Percentiles rank a stretch among this genome's conserved stretches.
Evolutionary conservation across 495 filamentous ascomycete species (phyloP).

Genomic region (Penicillium nucicola): DNA sequence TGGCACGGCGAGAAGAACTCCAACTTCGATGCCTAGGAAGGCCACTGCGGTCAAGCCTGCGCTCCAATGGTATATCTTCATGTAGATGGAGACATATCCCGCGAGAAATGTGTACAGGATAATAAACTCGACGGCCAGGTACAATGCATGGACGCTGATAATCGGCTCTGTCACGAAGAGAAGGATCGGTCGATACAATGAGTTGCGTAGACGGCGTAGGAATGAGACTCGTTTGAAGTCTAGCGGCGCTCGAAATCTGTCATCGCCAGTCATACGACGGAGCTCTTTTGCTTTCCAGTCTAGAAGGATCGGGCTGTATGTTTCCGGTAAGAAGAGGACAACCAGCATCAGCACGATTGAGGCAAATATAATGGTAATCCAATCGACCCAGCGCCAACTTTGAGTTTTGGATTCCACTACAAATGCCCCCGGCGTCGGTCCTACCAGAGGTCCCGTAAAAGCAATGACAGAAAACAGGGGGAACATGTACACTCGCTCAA

Average conservation of each 20-base stretch:
- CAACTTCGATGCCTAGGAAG: constrained; percentile 54
- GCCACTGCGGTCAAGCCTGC: constrained; percentile 47
- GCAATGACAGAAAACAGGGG: constrained; percentile 37
- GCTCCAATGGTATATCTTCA: constrained; percentile 44
- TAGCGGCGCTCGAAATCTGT: constrained; percentile 22
- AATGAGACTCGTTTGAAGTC: constrained; percentile 36
- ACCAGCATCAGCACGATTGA: constrained; percentile 30
- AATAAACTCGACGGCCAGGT: constrained; percentile 55
- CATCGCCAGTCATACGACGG: constrained; percentile 39
- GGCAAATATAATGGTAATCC: constrained; percentile 40
- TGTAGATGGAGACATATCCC: constrained; percentile 58
- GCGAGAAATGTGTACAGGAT: constrained; percentile 59
- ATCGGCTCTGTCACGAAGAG: constrained; percentile 38
- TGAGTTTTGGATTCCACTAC: constrained; percentile 22
- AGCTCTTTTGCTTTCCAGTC: constrained; percentile 46
- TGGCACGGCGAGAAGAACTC: constrained; percentile 40
- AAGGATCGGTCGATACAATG: constrained; percentile 38
- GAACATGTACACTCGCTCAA: constrained; percentile 37
- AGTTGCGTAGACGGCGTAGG: constrained; percentile 21
- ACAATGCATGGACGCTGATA: constrained; percentile 44
- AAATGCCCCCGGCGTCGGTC: constrained; percentile 41
- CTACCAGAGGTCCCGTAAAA: constrained; percentile 45
- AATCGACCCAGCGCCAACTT: constrained; percentile 45
- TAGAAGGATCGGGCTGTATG: constrained; percentile 44
- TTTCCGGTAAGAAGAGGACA: constrained; percentile 43